Percentiles rank a stretch among this genome's conserved stretches.
phyloP scores from a whole-genome alignment of 2,329 filamentous ascomycete species.

The Keithomyces neogunnii region DNA sequence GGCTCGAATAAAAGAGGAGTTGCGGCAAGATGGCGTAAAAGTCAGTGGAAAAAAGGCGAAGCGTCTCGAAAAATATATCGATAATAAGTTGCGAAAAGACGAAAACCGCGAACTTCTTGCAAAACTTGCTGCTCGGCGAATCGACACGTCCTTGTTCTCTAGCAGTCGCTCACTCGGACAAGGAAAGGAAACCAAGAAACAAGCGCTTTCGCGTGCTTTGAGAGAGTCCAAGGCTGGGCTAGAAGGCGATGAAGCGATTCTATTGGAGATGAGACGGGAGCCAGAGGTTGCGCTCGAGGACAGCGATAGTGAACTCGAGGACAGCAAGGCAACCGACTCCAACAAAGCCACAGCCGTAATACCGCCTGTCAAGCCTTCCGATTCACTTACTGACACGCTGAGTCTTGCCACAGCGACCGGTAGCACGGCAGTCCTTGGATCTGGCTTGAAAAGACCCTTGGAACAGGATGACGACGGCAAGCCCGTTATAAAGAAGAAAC shows the following conservation, averaged over 20 bases:
- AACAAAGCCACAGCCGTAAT: neutral
- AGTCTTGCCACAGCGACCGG: neutral
- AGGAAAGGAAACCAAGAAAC: conserved; percentile 60
- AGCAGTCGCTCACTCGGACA: conserved; percentile 73
- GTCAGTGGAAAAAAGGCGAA: conserved; percentile 59
- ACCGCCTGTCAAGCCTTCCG: conserved; percentile 1
- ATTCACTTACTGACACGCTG: neutral
- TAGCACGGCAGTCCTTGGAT: conserved; percentile 41
- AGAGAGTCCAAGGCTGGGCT: conserved; percentile 59
- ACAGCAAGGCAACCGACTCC: conserved; percentile 8
- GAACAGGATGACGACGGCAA: conserved; percentile 71
- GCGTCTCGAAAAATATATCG: conserved; percentile 61
- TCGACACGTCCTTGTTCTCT: conserved; percentile 73
- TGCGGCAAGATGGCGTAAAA: conserved; percentile 42
- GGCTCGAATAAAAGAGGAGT: conserved; percentile 44
- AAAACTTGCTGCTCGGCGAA: conserved; percentile 68
- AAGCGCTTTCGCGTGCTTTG: conserved; percentile 55
- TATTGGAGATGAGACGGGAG: conserved; percentile 36
- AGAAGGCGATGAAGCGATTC: conserved; percentile 41
- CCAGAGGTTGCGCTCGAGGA: conserved; percentile 17
- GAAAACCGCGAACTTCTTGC: conserved; percentile 79
- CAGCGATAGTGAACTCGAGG: conserved; percentile 12
- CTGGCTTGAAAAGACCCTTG: conserved; percentile 79
- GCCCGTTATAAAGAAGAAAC: conserved; percentile 75
- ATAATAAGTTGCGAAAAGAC: conserved; percentile 90